Evolutionary conservation across 106 monocot species (phyloP).

Genomic region (Apostasia ramifera): DNA sequence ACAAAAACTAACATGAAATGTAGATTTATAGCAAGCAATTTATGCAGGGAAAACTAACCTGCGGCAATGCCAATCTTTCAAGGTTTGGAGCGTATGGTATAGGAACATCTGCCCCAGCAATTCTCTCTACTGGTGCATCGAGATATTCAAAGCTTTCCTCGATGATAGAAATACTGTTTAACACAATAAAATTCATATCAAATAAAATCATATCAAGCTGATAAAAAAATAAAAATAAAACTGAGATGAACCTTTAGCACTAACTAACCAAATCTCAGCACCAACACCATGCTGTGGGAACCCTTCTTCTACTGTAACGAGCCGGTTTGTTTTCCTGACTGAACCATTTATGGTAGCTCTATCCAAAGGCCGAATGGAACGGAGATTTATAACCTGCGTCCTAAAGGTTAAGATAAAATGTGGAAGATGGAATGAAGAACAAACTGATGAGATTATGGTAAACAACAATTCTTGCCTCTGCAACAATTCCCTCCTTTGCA

Average conservation of each 20-base stretch:
- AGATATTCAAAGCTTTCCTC: constrained; percentile 68
- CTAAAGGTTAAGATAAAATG: background rate
- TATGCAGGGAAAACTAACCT: constrained; percentile 18
- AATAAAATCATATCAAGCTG: background rate
- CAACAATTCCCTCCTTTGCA: constrained; percentile 62
- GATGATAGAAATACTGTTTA: constrained; percentile 32
- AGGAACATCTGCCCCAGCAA: constrained; percentile 65
- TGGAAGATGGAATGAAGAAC: background rate
- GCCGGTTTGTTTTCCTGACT: constrained; percentile 83
- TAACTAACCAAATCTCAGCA: constrained; percentile 70
- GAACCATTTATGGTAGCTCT: constrained; percentile 75
- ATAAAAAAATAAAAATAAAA: background rate
- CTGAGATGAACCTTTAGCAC: background rate
- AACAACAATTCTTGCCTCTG: constrained; percentile 36
- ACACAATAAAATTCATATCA: constrained; percentile 2
- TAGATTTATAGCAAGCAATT: too few relatives aligned
- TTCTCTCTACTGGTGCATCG: constrained; percentile 61
- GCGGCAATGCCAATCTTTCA: constrained; percentile 56
- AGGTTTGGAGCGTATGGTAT: constrained; percentile 60
- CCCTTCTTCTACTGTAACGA: constrained; percentile 88
- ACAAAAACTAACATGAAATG: too few relatives aligned
- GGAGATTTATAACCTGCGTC: constrained; percentile 78
- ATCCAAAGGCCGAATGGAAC: constrained; percentile 79
- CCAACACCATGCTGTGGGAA: constrained; percentile 88
- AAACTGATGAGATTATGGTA: background rate